Percentiles rank a stretch among this genome's conserved stretches.
Conservation (phyloP, 768 basidiomycete genomes). For the Rhizopogon vinicolor region DNA sequence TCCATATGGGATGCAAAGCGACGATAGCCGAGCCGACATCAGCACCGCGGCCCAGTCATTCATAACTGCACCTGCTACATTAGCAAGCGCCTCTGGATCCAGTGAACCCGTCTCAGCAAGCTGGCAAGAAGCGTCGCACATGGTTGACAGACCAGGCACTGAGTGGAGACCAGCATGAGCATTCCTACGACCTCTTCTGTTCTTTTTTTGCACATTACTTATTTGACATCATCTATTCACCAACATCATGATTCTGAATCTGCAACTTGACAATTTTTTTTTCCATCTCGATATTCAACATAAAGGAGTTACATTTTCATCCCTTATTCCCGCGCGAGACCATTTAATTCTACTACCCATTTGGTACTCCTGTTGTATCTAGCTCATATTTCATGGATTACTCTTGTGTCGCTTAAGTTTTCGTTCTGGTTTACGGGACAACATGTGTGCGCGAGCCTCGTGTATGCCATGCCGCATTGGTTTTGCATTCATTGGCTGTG, state of each 20-base stretch:
- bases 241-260: neutral
- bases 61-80: slow-evolving; percentile 59
- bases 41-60: slow-evolving; percentile 70
- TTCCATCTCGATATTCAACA: slow-evolving; percentile 1
- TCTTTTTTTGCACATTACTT: slow-evolving; percentile 23
- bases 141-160: slow-evolving; percentile 36
- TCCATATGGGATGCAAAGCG: slow-evolving; percentile 7
- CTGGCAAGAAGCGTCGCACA: slow-evolving; percentile 42
- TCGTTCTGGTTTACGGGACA: neutral
- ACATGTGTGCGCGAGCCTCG: no score
- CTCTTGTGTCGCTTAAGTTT: neutral
- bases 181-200: slow-evolving; percentile 8
- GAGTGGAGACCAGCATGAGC: slow-evolving; percentile 37
- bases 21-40: slow-evolving; percentile 51
- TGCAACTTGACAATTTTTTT: neutral
- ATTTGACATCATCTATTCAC: slow-evolving; percentile 24
- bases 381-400: neutral
- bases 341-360: slow-evolving; percentile 9
- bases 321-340: slow-evolving; percentile 7
- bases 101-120: slow-evolving; percentile 43
- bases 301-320: slow-evolving; percentile 1
- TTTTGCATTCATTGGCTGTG: no score
- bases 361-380: slow-evolving; percentile 7
- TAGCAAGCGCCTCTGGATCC: slow-evolving; percentile 51
- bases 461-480: no score